A percentile compares a stretch with the other conserved stretches of the same genome.
Evolutionary conservation across 202 grass and related monocot genomes (phyloP).

Genomic region (Setaria viridis): DNA sequence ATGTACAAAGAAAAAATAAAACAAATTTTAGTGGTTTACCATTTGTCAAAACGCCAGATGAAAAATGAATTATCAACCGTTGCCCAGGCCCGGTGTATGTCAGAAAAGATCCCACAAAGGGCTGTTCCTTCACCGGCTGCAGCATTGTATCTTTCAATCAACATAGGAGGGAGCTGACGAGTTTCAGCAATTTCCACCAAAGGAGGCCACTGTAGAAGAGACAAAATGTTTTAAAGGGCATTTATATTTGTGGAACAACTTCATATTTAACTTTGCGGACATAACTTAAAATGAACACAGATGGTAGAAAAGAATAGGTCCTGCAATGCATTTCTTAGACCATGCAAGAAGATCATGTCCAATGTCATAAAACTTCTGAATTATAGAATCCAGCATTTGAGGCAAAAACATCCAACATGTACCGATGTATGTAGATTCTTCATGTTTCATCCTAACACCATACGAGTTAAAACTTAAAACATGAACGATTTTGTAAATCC

Average conservation of each 20-base stretch:
- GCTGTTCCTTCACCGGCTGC: conserved; percentile 94
- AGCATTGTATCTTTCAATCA: conserved; percentile 94
- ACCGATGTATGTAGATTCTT: not conserved
- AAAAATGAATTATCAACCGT: conserved; percentile 97
- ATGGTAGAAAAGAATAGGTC: conserved; percentile 25
- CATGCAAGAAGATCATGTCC: not conserved
- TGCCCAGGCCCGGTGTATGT: conserved; percentile 91
- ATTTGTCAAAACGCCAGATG: conserved; percentile 93
- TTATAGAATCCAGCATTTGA: not conserved
- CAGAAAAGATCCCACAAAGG: conserved; percentile 91
- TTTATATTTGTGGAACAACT: conserved; percentile 10
- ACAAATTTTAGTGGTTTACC: conserved; percentile 54
- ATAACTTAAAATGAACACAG: conserved; percentile 8
- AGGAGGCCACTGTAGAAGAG: conserved; percentile 81
- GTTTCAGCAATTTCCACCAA: conserved; percentile 90
- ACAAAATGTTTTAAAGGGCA: conserved; percentile 3
- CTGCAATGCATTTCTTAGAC: conserved; percentile 6
- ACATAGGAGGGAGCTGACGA: conserved; percentile 75
- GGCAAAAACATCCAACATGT: conserved; percentile 1
- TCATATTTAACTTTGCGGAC: conserved; percentile 40
- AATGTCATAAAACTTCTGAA: conserved; percentile 25
- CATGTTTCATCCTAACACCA: not conserved
- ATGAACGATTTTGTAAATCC: not conserved
- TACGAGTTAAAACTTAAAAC: not conserved
- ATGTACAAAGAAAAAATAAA: conserved; percentile 34